Evolutionary conservation across 257 asterid genomes (phyloP), one percentile per base, ranked within the genome.

Genomic region (Plantago major): DNA sequence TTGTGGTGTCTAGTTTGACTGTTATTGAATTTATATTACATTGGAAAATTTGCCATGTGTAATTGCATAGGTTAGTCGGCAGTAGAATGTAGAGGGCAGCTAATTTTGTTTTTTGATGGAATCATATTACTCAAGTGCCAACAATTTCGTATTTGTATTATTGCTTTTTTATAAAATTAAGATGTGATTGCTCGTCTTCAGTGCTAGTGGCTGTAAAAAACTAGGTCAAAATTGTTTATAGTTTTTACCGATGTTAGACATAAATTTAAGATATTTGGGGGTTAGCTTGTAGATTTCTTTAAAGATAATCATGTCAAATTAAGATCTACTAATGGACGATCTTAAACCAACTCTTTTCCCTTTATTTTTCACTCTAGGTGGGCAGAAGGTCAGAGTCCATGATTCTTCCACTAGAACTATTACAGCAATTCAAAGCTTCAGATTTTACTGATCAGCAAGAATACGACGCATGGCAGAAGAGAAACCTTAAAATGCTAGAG

Each of bases 361-460:
- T 56, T 62, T 46, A 13, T 59, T 55, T 55, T 60, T 67, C 55
- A 56, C 44, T 66, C 64, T 62, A 91, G 98, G 91, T 88, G 58
- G 97, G 97, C 56, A 85, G 90, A 75, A 82, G 81, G 78, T 73
- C 76, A 0, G 99, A 93, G 70, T 71, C 94, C 19, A 75, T 77
- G 68, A 78, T 93, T 76, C 96, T 93, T 65, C 99, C 99, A 1
- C 83, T 93, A 10, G 99, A 93, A 88, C 85, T 93, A 49, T 85
- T 93, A 66, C 99, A 93, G 64, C 99, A 93, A 77, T 93, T 93
- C 88, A 89, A 93, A 76, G 78, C 97, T 63, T 79, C 97, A 6
- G 99, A 93, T 81, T 89, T 93, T 63, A 79, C 94, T 33, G 91
- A 83, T 70, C 95, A 77, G 69, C 79, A 67, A 79, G 99, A 93